phyloP scores from a whole-genome alignment of 805 yeast genomes.

The Yamadazyma insecticola region DNA sequence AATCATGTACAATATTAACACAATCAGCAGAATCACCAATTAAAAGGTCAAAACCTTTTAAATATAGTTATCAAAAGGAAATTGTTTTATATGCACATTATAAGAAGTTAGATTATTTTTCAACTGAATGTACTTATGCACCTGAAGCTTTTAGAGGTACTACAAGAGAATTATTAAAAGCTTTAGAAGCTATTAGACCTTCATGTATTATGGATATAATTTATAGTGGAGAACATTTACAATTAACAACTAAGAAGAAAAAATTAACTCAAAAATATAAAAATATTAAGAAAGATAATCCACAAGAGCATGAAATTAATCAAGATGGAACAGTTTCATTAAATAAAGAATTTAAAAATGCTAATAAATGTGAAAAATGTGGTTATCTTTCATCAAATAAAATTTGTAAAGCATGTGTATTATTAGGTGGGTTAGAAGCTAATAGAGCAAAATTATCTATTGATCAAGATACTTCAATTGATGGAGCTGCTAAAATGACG shows the following conservation, averaged over 20 bases:
- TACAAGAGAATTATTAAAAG: conserved; percentile 87
- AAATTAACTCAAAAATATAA: conserved; percentile 33
- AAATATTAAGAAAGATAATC: conserved; percentile 18
- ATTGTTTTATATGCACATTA: conserved; percentile 96
- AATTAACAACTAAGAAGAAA: conserved; percentile 54
- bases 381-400: conserved; percentile 87
- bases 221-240: conserved; percentile 86
- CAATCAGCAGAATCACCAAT: conserved; percentile 81
- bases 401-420: conserved; percentile 89
- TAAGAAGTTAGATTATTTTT: conserved; percentile 89
- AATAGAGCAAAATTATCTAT: conserved; percentile 63
- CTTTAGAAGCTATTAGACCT: conserved; percentile 85
- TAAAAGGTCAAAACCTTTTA: conserved; percentile 92
- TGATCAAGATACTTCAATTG: conserved; percentile 47
- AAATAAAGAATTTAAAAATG: conserved; percentile 44
- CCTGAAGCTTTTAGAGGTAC: conserved; percentile 99
- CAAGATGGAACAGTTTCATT: conserved; percentile 60
- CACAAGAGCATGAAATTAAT: conserved; percentile 47
- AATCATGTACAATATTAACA: conserved; percentile 83
- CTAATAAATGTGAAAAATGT: conserved; percentile 79
- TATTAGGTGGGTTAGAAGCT: conserved; percentile 78
- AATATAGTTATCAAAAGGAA: conserved; percentile 94
- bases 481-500: conserved; percentile 61
- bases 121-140: conserved; percentile 96
- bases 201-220: conserved; percentile 92